Evolutionary conservation across 2,329 filamentous ascomycete species (phyloP).

Genomic region (Aaosphaeria arxii): DNA sequence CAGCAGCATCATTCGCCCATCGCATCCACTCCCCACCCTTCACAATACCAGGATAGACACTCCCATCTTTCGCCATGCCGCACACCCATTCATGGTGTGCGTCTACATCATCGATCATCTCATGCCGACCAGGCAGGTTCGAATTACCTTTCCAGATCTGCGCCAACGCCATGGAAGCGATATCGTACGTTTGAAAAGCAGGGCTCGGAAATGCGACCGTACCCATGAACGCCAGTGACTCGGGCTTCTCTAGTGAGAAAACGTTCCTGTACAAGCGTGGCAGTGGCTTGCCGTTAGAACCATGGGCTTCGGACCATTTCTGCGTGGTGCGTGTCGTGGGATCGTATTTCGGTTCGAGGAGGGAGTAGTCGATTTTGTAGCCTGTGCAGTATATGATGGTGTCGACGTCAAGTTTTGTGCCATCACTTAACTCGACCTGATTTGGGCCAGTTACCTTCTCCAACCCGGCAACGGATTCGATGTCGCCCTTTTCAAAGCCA

Average conservation of each 20-base stretch:
- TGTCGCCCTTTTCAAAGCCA: constrained; percentile 11
- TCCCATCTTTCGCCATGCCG: constrained; percentile 33
- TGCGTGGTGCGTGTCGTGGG: constrained; percentile 12
- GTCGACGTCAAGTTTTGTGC: constrained; percentile 27
- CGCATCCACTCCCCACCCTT: constrained; percentile 29
- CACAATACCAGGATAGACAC: constrained; percentile 18
- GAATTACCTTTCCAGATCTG: constrained; percentile 45
- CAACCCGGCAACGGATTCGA: background rate
- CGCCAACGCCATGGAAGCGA: constrained; percentile 45
- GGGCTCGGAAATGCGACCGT: constrained; percentile 38
- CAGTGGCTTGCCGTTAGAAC: constrained; percentile 27
- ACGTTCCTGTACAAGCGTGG: constrained; percentile 44
- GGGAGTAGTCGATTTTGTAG: constrained; percentile 26
- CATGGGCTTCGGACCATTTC: constrained; percentile 12
- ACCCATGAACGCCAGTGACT: constrained; percentile 43
- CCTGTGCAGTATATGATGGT: constrained; percentile 36
- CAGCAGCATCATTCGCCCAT: constrained; percentile 44
- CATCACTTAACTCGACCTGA: constrained; percentile 29
- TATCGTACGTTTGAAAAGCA: constrained; percentile 31
- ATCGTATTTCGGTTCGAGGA: constrained; percentile 19
- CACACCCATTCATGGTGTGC: constrained; percentile 12
- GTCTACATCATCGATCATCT: constrained; percentile 23
- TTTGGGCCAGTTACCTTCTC: background rate
- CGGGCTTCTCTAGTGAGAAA: constrained; percentile 43
- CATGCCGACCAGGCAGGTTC: constrained; percentile 31